Evolutionary conservation across 805 yeast species (phyloP).

Genomic region (Peterozyma toletana): DNA sequence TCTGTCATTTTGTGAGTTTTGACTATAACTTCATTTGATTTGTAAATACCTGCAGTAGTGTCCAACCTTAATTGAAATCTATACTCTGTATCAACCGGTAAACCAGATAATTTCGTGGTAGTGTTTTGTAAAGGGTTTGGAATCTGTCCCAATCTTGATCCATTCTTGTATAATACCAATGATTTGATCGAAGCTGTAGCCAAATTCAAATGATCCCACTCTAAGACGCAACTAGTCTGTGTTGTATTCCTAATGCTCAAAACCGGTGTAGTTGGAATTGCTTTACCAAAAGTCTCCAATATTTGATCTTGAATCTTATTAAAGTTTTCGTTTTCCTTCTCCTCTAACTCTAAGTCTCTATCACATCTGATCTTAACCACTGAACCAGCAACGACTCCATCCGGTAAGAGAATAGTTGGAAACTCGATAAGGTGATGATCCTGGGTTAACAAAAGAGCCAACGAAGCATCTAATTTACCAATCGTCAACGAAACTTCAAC

Average conservation of each 20-base stretch:
- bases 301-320: conserved; percentile 66
- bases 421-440: conserved; percentile 92
- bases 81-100: conserved; percentile 79
- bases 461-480: conserved; percentile 91
- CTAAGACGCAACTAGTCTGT: conserved; percentile 90
- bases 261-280: conserved; percentile 65
- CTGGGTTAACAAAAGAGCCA: conserved; percentile 82
- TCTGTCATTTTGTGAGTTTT: conserved; percentile 96
- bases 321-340: conserved; percentile 50
- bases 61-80: conserved; percentile 72
- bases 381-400: conserved; percentile 87
- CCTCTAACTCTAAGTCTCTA: conserved; percentile 63
- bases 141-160: conserved; percentile 66
- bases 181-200: conserved; percentile 80
- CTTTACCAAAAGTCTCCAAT: conserved; percentile 60
- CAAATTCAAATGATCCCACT: conserved; percentile 83
- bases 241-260: conserved; percentile 72
- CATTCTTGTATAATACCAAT: conserved; percentile 70
- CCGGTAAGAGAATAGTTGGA: conserved; percentile 90
- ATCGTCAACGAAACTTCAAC: conserved; percentile 91
- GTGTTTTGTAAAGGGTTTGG: conserved; percentile 76
- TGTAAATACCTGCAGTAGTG: conserved; percentile 84
- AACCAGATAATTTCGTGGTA: conserved; percentile 83
- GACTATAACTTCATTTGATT: conserved; percentile 59
- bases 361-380: conserved; percentile 82